These are phyloP conservation scores for Neurospora tetraspora DNA, from an alignment of 495 filamentous ascomycete species.

Conservation along the genomic window DNA sequence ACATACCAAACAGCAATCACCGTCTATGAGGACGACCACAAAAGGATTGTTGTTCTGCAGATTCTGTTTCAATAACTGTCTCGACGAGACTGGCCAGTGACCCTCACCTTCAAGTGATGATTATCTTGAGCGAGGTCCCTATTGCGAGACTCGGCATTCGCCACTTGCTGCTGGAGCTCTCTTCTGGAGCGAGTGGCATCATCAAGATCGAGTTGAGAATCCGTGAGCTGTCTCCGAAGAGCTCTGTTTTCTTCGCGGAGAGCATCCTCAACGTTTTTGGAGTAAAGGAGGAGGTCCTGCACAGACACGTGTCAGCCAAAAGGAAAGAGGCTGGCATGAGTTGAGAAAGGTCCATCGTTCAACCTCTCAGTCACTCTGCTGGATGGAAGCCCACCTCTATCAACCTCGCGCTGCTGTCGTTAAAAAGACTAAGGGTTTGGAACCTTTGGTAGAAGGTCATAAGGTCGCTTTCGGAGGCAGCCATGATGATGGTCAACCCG, in stretches of 20 bases:
- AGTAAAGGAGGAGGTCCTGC: slow-evolving; percentile 36
- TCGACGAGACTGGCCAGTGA: slow-evolving; percentile 1
- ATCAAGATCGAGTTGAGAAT: slow-evolving; percentile 33
- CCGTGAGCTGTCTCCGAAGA: slow-evolving; percentile 22
- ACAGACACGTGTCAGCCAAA: not conserved
- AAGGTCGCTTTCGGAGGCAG: slow-evolving; percentile 6
- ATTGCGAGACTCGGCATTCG: slow-evolving; percentile 1
- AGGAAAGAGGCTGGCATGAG: not conserved
- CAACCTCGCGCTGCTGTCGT: slow-evolving; percentile 27
- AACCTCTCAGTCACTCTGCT: not conserved
- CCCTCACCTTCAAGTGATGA: slow-evolving; percentile 28
- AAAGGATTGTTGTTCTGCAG: slow-evolving; percentile 66
- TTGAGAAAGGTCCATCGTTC: not conserved
- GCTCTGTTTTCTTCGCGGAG: slow-evolving; percentile 28
- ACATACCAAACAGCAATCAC: slow-evolving; percentile 61
- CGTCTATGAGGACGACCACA: slow-evolving; percentile 66
- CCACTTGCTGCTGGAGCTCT: slow-evolving; percentile 33
- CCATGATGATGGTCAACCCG: not conserved
- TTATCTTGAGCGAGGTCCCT: slow-evolving; percentile 15
- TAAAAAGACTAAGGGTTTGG: slow-evolving; percentile 22
- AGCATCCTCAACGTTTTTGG: slow-evolving; percentile 21
- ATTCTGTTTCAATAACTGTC: slow-evolving; percentile 11
- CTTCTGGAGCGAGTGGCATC: slow-evolving; percentile 29
- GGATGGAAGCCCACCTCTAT: slow-evolving; percentile 21
- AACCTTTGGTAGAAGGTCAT: slow-evolving; percentile 36